Evolutionary conservation across 2,329 filamentous ascomycete species (phyloP).

Genomic region (Fusarium zealandicum): DNA sequence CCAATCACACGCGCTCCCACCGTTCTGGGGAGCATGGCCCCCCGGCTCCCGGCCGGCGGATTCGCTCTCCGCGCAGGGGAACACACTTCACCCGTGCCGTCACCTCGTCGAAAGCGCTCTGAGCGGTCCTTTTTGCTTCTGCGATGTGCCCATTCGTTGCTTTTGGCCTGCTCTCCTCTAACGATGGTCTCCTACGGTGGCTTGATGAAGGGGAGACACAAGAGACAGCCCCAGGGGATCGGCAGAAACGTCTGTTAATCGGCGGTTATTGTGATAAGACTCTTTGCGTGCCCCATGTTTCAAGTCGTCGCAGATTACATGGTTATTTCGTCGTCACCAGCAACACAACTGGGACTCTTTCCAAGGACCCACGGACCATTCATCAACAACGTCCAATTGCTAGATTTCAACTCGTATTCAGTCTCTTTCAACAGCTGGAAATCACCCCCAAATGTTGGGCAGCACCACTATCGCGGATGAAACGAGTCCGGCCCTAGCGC

Average conservation of each 20-base stretch:
- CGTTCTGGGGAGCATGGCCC: slow-evolving; percentile 40
- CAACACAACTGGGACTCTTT: slow-evolving; percentile 6
- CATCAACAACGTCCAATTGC: slow-evolving; percentile 1
- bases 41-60: slow-evolving; percentile 37
- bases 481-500: slow-evolving; percentile 21
- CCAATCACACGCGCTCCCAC: slow-evolving; percentile 41
- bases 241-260: neutral
- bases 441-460: neutral
- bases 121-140: slow-evolving; percentile 4
- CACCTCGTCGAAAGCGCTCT: slow-evolving; percentile 9
- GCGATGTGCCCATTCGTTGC: slow-evolving; percentile 22
- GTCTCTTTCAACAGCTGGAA: neutral
- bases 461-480: slow-evolving; percentile 5
- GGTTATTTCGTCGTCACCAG: slow-evolving; percentile 10
- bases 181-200: slow-evolving; percentile 18
- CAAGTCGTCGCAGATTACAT: slow-evolving; percentile 8
- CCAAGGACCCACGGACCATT: slow-evolving; percentile 12
- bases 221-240: neutral
- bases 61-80: slow-evolving; percentile 28
- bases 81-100: slow-evolving; percentile 33
- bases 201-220: slow-evolving; percentile 10
- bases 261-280: neutral
- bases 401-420: neutral
- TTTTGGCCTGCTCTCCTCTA: slow-evolving; percentile 12
- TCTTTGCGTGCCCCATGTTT: slow-evolving; percentile 10